Percentiles rank a stretch among this genome's conserved stretches.
Conservation (phyloP, 768 basidiomycete genomes). For the Crepidotus variabilis region DNA sequence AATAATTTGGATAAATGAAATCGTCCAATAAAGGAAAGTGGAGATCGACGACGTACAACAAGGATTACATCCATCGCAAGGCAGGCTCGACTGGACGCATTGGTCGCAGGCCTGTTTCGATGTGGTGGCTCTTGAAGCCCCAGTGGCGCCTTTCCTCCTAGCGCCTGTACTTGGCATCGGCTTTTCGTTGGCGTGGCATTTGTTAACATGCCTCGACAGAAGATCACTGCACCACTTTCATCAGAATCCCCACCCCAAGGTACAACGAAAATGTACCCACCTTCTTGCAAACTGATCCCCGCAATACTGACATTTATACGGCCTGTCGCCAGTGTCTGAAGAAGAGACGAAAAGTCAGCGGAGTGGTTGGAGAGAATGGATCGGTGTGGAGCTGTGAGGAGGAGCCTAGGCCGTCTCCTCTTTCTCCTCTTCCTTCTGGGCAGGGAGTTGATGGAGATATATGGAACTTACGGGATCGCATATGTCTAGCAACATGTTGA, state of each 20-base stretch:
- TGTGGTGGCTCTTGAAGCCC: conserved; percentile 69
- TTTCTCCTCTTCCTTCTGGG: not conserved
- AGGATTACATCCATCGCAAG: conserved; percentile 77
- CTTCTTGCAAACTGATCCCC: conserved; percentile 89
- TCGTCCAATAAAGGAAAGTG: not conserved
- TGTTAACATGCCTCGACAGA: conserved; percentile 82
- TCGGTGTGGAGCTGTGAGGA: conserved; percentile 3
- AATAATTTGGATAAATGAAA: not conserved
- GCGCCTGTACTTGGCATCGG: conserved; percentile 31
- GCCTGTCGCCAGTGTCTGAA: conserved; percentile 82
- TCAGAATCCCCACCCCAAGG: not conserved
- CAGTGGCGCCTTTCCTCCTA: conserved; percentile 64
- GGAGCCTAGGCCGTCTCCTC: not conserved
- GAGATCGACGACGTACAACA: conserved; percentile 49
- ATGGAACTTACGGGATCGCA: conserved; percentile 77
- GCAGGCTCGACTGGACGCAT: conserved; percentile 70
- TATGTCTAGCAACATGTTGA: conserved; percentile 86
- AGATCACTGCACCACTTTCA: conserved; percentile 54
- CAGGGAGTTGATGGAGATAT: conserved; percentile 10
- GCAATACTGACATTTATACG: conserved; percentile 85
- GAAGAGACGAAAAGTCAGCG: conserved; percentile 13
- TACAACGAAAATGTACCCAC: conserved; percentile 28
- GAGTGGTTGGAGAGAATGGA: conserved; percentile 10
- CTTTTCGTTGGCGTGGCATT: conserved; percentile 82
- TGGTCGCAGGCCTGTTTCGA: conserved; percentile 86